Conservation (phyloP, 768 basidiomycete genomes). For the Mrakia gelida region DNA sequence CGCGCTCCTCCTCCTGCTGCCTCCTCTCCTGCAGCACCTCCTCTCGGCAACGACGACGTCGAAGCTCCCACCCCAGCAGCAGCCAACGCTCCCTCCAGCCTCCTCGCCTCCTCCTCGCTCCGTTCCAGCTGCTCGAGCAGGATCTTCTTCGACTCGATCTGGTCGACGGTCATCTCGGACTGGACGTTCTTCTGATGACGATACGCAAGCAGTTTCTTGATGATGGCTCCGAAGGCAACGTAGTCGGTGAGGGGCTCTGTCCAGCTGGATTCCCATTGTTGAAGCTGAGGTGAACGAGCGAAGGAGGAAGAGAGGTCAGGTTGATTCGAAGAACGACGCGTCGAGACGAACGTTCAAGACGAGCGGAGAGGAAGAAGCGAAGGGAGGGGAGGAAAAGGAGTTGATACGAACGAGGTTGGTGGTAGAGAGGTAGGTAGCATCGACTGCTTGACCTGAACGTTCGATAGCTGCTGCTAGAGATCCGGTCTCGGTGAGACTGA, state of each 20-base stretch:
- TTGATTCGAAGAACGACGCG: not conserved
- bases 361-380: too few relatives aligned
- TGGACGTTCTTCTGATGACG: slow-evolving; percentile 98
- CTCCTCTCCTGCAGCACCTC: not conserved
- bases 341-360: not conserved
- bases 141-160: slow-evolving; percentile 73
- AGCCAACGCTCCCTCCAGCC: slow-evolving; percentile 78
- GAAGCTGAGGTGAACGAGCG: slow-evolving; percentile 67
- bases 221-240: slow-evolving; percentile 86
- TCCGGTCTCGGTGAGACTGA: slow-evolving; percentile 78
- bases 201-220: slow-evolving; percentile 88
- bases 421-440: slow-evolving; percentile 88
- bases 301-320: not conserved
- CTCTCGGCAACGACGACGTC: not conserved
- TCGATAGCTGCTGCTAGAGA: slow-evolving; percentile 78
- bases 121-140: slow-evolving; percentile 84
- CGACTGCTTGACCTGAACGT: slow-evolving; percentile 94
- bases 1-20: not conserved
- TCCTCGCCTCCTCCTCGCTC: slow-evolving; percentile 81
- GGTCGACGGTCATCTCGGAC: slow-evolving; percentile 93
- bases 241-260: slow-evolving; percentile 96
- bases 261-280: slow-evolving; percentile 90
- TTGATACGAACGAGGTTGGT: slow-evolving; percentile 59
- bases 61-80: slow-evolving; percentile 28
- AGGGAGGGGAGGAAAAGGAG: not conserved